Conservation (phyloP, 225 moss, liverwort and hornwort genomes). For the Straminergon stramineum region DNA sequence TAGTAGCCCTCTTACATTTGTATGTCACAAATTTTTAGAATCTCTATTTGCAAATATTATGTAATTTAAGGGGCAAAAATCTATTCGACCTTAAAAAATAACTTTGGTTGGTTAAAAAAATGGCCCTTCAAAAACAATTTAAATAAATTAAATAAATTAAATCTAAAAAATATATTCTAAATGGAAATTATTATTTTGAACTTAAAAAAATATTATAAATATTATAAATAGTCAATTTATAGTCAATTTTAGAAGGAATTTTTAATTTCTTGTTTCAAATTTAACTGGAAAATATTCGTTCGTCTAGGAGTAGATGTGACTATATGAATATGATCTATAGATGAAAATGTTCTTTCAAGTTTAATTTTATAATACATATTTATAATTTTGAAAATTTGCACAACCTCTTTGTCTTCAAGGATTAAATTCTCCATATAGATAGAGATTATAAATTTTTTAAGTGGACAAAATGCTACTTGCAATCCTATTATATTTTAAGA, state of each 20-base stretch:
- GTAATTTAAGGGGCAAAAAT: neutral
- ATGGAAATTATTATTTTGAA: neutral
- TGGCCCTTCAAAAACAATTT: neutral
- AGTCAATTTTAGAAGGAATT: neutral
- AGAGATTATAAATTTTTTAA: neutral
- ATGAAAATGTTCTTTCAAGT: neutral
- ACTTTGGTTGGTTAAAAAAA: neutral
- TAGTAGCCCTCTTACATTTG: neutral
- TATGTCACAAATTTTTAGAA: neutral
- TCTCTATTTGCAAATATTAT: neutral
- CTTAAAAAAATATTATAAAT: neutral
- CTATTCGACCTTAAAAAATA: neutral
- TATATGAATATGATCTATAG: neutral
- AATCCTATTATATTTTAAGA: neutral
- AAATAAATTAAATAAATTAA: neutral
- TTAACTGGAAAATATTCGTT: neutral
- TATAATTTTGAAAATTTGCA: accelerated
- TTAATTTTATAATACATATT: neutral
- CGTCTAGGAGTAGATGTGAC: neutral
- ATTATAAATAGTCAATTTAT: neutral
- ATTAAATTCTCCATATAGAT: neutral
- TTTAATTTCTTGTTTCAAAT: neutral
- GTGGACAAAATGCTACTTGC: accelerated
- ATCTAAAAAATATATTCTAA: neutral
- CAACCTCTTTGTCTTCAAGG: accelerated